A percentile compares a stretch with the other conserved stretches of the same genome.
Evolutionary conservation across 228 moss, liverwort and hornwort species (phyloP).

Genomic region (Sphagnum fallax): DNA sequence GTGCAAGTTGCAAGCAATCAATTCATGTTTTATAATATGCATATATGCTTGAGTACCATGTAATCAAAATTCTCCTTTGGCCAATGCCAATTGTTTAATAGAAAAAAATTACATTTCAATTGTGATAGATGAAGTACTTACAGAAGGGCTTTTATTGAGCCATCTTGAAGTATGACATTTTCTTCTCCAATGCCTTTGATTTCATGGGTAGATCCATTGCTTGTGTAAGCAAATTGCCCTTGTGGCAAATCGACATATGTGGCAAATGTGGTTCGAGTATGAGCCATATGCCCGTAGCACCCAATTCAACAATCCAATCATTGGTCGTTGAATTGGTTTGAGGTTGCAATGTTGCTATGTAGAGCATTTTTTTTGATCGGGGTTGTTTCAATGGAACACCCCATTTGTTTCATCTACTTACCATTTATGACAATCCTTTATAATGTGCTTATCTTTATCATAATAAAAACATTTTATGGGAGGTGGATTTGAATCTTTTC

Average conservation of each 20-base stretch:
- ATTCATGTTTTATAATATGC: not conserved
- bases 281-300: conserved; percentile 7
- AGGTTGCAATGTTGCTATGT: not conserved
- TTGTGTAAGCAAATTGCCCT: not conserved
- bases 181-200: not conserved
- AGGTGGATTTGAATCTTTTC: not conserved
- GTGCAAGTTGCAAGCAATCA: not conserved
- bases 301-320: not conserved
- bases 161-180: not conserved
- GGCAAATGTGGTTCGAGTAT: not conserved
- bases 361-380: not conserved
- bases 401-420: not conserved
- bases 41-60: not conserved
- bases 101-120: conserved; percentile 8
- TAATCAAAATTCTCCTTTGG: not conserved
- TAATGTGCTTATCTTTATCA: not conserved
- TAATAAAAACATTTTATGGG: not conserved
- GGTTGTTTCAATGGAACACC: not conserved
- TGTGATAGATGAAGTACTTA: not conserved
- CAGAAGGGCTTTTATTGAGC: not conserved
- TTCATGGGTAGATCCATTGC: conserved; percentile 1
- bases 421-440: not conserved
- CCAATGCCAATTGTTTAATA: conserved; percentile 2
- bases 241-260: fast-evolving
- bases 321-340: not conserved